These are phyloP conservation scores for Suillus americanus DNA, from an alignment of 768 basidiomycete genomes.

Conservation along the genomic window DNA sequence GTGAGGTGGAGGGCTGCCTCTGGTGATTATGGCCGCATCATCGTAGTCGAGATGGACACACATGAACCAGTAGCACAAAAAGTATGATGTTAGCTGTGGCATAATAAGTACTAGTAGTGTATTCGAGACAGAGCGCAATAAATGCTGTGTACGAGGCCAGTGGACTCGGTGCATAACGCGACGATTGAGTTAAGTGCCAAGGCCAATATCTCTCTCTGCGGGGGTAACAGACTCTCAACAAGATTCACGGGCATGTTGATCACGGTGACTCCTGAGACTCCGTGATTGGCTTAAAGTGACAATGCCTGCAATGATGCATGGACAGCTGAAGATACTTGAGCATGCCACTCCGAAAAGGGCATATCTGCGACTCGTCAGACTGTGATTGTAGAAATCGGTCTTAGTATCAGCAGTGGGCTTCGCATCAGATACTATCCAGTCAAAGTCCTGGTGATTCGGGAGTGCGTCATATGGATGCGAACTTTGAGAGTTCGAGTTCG, in stretches of 20 bases:
- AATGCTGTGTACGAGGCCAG: too few species aligned
- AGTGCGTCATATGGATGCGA: not conserved
- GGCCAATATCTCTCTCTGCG: too few species aligned
- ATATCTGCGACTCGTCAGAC: not conserved
- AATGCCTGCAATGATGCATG: not conserved
- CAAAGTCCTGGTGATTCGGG: not conserved
- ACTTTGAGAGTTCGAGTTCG: too few species aligned
- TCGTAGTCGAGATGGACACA: conserved; percentile 14
- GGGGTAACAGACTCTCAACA: too few species aligned
- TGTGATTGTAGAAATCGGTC: not conserved
- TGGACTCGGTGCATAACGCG: too few species aligned
- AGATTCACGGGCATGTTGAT: too few species aligned
- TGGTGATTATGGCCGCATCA: conserved; percentile 1
- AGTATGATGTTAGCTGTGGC: not conserved
- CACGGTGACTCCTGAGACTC: too few species aligned
- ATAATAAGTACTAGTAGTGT: not conserved
- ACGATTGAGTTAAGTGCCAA: too few species aligned
- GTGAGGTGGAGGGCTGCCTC: conserved; percentile 6
- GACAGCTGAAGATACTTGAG: not conserved
- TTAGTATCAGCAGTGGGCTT: not conserved
- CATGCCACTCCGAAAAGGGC: not conserved
- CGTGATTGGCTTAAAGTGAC: too few species aligned
- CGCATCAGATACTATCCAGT: not conserved
- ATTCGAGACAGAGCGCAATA: too few species aligned
- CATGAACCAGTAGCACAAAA: conserved; percentile 2